phyloP scores from a whole-genome alignment of 148 eudicot genomes.

The Spergularia bocconei region DNA sequence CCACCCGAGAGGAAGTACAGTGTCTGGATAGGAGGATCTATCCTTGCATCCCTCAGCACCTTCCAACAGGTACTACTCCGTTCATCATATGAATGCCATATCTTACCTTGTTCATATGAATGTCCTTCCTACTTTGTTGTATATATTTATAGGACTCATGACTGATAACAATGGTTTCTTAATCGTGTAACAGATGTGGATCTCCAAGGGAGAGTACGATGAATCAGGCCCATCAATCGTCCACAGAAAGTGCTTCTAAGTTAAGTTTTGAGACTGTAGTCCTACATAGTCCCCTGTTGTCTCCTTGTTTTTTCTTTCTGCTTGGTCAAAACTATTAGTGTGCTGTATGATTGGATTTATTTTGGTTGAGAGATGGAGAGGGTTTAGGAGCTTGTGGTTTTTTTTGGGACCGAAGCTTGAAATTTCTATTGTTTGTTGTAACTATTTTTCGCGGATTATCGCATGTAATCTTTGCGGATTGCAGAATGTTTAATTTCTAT shows the following conservation, averaged over 20 bases:
- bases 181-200: conserved; percentile 38
- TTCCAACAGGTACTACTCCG: conserved; percentile 37
- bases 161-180: conserved; percentile 2
- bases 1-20: conserved; percentile 49
- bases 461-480: conserved; percentile 32
- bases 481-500: conserved; percentile 23
- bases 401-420: conserved; percentile 33
- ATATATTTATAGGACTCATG: not conserved
- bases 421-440: conserved; percentile 35
- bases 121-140: not conserved
- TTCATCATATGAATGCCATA: not conserved
- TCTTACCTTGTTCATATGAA: not conserved
- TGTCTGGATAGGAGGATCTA: conserved; percentile 49
- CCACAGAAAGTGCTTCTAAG: conserved; percentile 49
- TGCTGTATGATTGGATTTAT: conserved; percentile 35
- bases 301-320: conserved; percentile 29
- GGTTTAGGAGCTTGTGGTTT: conserved; percentile 33
- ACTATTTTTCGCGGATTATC: conserved; percentile 36
- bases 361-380: conserved; percentile 39
- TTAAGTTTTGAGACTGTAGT: conserved; percentile 33
- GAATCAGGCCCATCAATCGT: conserved; percentile 49
- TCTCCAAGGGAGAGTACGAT: conserved; percentile 46
- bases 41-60: conserved; percentile 45
- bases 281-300: conserved; percentile 32
- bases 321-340: conserved; percentile 36